These are phyloP conservation scores for Lyophyllum decastes DNA, from an alignment of 768 basidiomycete genomes.

Conservation along the genomic window DNA sequence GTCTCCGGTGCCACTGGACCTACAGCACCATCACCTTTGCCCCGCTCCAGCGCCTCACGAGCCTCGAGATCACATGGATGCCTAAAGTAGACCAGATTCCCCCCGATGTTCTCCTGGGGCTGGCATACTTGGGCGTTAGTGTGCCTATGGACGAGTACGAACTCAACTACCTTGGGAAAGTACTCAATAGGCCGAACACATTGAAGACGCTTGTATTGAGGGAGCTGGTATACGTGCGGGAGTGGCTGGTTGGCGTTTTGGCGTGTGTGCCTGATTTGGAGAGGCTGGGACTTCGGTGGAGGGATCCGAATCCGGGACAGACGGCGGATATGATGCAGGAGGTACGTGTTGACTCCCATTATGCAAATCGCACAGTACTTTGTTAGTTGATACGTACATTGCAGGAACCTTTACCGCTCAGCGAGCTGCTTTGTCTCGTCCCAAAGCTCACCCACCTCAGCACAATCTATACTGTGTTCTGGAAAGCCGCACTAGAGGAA, in stretches of 20 bases:
- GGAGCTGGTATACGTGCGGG: not conserved
- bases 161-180: not conserved
- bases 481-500: not conserved
- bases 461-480: not conserved
- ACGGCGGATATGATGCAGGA: too few species aligned
- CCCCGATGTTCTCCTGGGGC: not conserved
- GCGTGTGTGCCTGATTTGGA: not conserved
- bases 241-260: not conserved
- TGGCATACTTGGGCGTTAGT: not conserved
- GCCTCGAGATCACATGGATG: not conserved
- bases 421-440: not conserved
- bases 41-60: not conserved
- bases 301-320: too few species aligned
- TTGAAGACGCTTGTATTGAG: not conserved
- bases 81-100: not conserved
- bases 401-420: not conserved
- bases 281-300: not conserved
- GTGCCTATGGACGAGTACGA: not conserved
- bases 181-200: not conserved
- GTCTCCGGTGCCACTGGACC: slow-evolving; percentile 5
- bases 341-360: too few species aligned
- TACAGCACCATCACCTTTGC: not conserved
- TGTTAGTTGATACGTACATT: too few species aligned
- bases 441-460: not conserved
- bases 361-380: too few species aligned